Evolutionary conservation across 805 yeast genomes (phyloP).

Genomic region (Cyberlindnera sargentensis): DNA sequence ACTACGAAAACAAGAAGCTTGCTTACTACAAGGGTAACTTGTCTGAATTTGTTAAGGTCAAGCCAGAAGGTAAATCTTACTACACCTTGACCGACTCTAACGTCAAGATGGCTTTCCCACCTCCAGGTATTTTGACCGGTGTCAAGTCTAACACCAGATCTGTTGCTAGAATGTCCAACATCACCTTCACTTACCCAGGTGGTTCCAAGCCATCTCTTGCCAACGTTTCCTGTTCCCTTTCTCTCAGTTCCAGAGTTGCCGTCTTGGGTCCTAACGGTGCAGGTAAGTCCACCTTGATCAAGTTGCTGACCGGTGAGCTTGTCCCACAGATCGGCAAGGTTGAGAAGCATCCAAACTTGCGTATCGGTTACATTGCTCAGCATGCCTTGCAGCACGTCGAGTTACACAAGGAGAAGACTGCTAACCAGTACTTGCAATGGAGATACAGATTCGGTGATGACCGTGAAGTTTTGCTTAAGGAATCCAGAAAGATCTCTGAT

Average conservation of each 20-base stretch:
- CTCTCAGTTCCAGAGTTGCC: slow-evolving; percentile 95
- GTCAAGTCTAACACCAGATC: slow-evolving; percentile 92
- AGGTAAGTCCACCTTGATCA: slow-evolving; percentile 94
- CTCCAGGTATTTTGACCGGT: slow-evolving; percentile 97
- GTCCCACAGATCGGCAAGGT: slow-evolving; percentile 83
- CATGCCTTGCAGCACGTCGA: slow-evolving; percentile 97
- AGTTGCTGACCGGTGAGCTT: slow-evolving; percentile 86
- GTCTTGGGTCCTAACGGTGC: slow-evolving; percentile 98
- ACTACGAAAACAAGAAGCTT: slow-evolving; percentile 90
- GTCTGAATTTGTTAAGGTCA: slow-evolving; percentile 82
- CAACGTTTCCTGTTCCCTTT: slow-evolving; percentile 81
- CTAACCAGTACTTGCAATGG: slow-evolving; percentile 98
- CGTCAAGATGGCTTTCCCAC: slow-evolving; percentile 97
- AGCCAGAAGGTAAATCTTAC: slow-evolving; percentile 95
- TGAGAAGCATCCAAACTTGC: slow-evolving; percentile 95
- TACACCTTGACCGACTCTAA: slow-evolving; percentile 89
- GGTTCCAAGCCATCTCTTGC: slow-evolving; percentile 74
- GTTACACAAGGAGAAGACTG: slow-evolving; percentile 94
- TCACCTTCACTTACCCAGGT: slow-evolving; percentile 87
- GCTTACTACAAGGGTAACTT: slow-evolving; percentile 95
- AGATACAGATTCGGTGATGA: slow-evolving; percentile 97
- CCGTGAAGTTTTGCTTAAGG: slow-evolving; percentile 91
- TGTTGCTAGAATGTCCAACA: slow-evolving; percentile 80
- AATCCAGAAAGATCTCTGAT: slow-evolving; percentile 79
- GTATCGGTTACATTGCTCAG: slow-evolving; percentile 98